Evolutionary conservation across 352 stramenopile species (phyloP).

Genomic region (Phytophthora macrochlamydospora): DNA sequence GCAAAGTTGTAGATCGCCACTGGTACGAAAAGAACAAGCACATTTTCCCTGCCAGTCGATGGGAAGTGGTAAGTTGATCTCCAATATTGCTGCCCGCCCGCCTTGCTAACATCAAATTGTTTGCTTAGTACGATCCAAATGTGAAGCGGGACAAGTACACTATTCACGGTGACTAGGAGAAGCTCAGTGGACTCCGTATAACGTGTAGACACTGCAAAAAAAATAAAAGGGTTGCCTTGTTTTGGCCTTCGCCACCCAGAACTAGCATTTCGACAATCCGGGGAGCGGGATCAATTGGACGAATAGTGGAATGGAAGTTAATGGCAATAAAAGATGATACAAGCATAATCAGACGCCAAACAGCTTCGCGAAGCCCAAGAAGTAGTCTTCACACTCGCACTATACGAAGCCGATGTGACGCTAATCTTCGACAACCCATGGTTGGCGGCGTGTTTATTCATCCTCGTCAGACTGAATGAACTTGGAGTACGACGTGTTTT

Average conservation of each 20-base stretch:
- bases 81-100: neutral
- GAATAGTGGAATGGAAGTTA: slow-evolving; percentile 13
- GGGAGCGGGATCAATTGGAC: slow-evolving; percentile 28
- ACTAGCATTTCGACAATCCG: slow-evolving; percentile 31
- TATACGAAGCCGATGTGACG: slow-evolving; percentile 16
- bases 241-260: slow-evolving; percentile 17
- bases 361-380: slow-evolving; percentile 15
- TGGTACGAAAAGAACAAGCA: slow-evolving; percentile 99
- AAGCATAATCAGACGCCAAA: slow-evolving; percentile 32
- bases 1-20: slow-evolving; percentile 96
- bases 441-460: slow-evolving; percentile 49
- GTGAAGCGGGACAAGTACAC: slow-evolving; percentile 85
- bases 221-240: slow-evolving; percentile 6
- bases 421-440: slow-evolving; percentile 10
- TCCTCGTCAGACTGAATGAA: slow-evolving; percentile 91
- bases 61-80: slow-evolving; percentile 89
- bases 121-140: slow-evolving; percentile 72
- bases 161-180: slow-evolving; percentile 68
- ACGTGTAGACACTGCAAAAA: neutral
- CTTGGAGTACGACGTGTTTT: slow-evolving; percentile 91
- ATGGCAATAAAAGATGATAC: slow-evolving; percentile 46
- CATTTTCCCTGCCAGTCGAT: slow-evolving; percentile 98
- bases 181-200: neutral
- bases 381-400: slow-evolving; percentile 17
- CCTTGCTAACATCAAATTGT: slow-evolving; percentile 5